Evolutionary conservation across 2,329 filamentous ascomycete genomes (phyloP), one percentile per base, ranked within the genome.

Genomic region (Fusarium avenaceum): DNA sequence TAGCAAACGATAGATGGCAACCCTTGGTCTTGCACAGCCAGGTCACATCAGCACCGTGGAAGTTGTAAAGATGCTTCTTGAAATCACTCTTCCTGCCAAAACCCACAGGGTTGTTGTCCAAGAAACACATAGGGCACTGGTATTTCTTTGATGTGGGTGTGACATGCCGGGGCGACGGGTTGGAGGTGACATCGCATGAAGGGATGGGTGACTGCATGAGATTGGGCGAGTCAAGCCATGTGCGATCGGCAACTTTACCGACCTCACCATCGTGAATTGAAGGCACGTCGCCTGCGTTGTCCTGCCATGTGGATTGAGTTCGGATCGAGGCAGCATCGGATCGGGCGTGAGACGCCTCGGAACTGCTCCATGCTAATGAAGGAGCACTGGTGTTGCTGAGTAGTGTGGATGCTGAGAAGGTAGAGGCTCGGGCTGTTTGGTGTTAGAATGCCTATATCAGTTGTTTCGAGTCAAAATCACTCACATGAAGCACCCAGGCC

Each of bases 41-140:
- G 39, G 78, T 75, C 35, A 79, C 76, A 64, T 83, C 80, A 47
- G 78, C 76, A 38, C 80, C 79, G 66, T 83, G 81, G 65, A 83
- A 83, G 71, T 82, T 81, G 75, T 82, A 80, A n/a, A 83, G 73
- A 65, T 83, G 81, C 75, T 83, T 83, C 76, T 83, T 83, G 70
- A 83, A 82, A 67, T 83, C 81, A 69, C 80, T 82, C 74, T 83
- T 83, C 59, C 81, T 78, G 35, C 81, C 81, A 49, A 83, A 83
- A 35, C 81, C 81, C 24, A 83, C 81, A 17, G 77, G 77, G 65
- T 82, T 82, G 72, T 79, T 80, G 72, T 83, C 80, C 42, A 82
- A 71, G 62, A 80, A 82, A 72, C 81, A 83, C 75, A 83, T 80
- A 28, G 81, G 81, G 67, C 81, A 83, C 71, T 83, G 79, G 45